Conservation (phyloP, 176 grass and related monocot genomes). For the Oryza officinalis region DNA sequence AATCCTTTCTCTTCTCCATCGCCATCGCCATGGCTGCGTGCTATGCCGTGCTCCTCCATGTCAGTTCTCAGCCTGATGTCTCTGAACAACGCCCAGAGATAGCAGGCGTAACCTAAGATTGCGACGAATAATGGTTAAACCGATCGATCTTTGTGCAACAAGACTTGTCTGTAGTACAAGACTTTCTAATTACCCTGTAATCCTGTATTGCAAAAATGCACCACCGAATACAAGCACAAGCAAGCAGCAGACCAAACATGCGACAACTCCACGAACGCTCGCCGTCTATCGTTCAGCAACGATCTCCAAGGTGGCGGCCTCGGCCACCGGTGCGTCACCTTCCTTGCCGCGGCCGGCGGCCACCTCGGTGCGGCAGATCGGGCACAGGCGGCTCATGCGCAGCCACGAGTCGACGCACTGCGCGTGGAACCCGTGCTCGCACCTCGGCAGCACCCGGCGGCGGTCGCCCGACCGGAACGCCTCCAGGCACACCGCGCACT, state of each 20-base stretch:
- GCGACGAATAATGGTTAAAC: not conserved
- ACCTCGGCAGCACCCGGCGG: conserved; percentile 47
- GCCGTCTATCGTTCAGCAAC: not conserved
- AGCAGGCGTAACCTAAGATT: not conserved
- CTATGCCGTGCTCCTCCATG: not conserved
- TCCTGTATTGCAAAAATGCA: no score
- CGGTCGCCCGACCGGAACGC: conserved; percentile 26
- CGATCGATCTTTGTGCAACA: no score
- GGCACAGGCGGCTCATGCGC: conserved; percentile 41
- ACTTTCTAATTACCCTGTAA: no score
- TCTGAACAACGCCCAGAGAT: not conserved
- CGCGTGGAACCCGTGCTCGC: conserved; percentile 60
- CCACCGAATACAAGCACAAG: no score
- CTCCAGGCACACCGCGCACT: conserved; percentile 53
- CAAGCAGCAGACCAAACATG: not conserved
- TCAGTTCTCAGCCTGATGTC: not conserved
- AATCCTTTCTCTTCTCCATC: not conserved
- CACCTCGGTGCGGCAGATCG: conserved; percentile 46
- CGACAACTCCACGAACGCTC: not conserved
- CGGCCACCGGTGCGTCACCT: not conserved
- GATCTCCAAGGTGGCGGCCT: not conserved
- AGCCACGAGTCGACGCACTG: conserved; percentile 62
- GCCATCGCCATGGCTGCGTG: not conserved
- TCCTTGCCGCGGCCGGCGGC: not conserved
- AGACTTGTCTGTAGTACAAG: no score